These are phyloP conservation scores for Hanseniaspora lindneri DNA, from an alignment of 805 yeast genomes.

Conservation along the genomic window DNA sequence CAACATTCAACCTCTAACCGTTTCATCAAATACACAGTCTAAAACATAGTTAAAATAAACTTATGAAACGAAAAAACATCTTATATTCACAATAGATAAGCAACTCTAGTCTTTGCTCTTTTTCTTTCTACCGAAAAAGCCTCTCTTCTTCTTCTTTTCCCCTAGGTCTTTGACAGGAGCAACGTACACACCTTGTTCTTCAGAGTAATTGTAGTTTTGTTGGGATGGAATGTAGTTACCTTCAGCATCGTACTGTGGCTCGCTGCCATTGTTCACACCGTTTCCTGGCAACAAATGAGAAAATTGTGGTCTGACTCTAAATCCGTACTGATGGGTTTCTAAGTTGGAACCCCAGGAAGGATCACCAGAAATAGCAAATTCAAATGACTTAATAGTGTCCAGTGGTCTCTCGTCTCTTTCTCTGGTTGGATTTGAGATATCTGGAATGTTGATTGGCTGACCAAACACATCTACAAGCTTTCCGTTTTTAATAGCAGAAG, in stretches of 20 bases:
- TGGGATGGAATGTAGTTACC: constrained; percentile 23
- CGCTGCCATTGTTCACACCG: constrained; percentile 23
- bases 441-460: constrained; percentile 61
- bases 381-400: constrained; percentile 89
- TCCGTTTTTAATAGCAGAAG: constrained; percentile 24
- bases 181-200: constrained; percentile 50
- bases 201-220: constrained; percentile 24
- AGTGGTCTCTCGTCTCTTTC: constrained; percentile 90
- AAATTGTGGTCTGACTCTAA: constrained; percentile 64
- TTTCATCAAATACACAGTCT: no score
- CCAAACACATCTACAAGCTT: constrained; percentile 65
- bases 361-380: constrained; percentile 90
- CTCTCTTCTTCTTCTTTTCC: constrained; percentile 63
- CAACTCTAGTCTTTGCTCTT: no score
- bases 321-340: constrained; percentile 69
- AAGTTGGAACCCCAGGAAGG: constrained; percentile 62
- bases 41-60: no score
- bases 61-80: no score
- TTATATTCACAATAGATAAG: no score
- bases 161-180: constrained; percentile 37
- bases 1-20: no score
- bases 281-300: constrained; percentile 23
- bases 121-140: constrained; percentile 67
- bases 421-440: constrained; percentile 86
- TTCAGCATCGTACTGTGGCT: constrained; percentile 25